A percentile compares a stretch with the other conserved stretches of the same genome.
Conservation (phyloP, 176 grass and related monocot species). For the Raddia distichophylla region DNA sequence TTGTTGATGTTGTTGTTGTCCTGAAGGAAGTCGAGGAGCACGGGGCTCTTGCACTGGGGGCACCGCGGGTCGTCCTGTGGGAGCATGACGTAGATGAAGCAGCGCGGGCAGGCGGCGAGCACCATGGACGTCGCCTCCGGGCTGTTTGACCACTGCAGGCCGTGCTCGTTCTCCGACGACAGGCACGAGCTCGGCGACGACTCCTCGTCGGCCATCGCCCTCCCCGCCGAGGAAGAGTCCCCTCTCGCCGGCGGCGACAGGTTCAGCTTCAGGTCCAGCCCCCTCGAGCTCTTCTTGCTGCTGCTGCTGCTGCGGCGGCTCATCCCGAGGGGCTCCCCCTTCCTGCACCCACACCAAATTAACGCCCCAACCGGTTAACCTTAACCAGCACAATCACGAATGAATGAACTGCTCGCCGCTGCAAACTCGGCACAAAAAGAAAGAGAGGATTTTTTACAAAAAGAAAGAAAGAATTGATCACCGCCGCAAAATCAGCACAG, state of each 20-base stretch:
- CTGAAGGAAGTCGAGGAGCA: slow-evolving; percentile 86
- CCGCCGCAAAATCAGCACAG: neutral
- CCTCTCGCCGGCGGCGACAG: slow-evolving; percentile 64
- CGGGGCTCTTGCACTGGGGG: slow-evolving; percentile 86
- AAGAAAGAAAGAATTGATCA: neutral
- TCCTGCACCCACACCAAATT: slow-evolving; percentile 35
- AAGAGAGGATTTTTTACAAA: neutral
- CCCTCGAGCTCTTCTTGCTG: slow-evolving; percentile 71
- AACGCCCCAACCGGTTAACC: neutral
- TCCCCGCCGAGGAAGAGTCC: slow-evolving; percentile 45
- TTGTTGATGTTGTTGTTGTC: slow-evolving; percentile 26
- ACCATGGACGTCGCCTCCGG: slow-evolving; percentile 89
- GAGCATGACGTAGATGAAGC: slow-evolving; percentile 99
- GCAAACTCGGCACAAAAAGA: neutral
- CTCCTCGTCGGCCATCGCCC: slow-evolving; percentile 58
- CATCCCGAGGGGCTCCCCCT: slow-evolving; percentile 44
- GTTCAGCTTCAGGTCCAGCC: slow-evolving; percentile 86
- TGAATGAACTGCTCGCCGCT: neutral
- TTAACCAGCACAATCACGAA: neutral
- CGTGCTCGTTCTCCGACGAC: slow-evolving; percentile 77
- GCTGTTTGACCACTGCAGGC: slow-evolving; percentile 71
- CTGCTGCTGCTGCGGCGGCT: slow-evolving; percentile 52
- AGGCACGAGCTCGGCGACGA: slow-evolving; percentile 81
- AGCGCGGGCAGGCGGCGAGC: slow-evolving; percentile 72
- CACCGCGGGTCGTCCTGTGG: slow-evolving; percentile 78